These are phyloP conservation scores for Microdochium bolleyi DNA, from an alignment of 2,329 filamentous ascomycete genomes.

Conservation along the genomic window DNA sequence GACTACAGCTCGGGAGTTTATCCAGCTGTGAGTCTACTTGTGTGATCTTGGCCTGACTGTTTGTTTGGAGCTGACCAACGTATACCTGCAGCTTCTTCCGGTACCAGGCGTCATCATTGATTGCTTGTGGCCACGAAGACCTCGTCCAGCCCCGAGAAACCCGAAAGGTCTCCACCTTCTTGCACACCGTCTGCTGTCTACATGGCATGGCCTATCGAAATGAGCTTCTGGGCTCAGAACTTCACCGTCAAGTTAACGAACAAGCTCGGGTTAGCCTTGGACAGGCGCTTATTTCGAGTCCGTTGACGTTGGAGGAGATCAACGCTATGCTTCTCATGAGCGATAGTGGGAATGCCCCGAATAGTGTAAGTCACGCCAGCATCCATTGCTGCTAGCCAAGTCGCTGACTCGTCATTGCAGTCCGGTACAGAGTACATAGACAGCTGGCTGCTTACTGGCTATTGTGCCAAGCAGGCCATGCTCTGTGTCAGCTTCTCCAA, in stretches of 20 bases:
- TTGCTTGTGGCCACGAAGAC: conserved; percentile 15
- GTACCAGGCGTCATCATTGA: conserved; percentile 18
- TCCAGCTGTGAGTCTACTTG: conserved; percentile 16
- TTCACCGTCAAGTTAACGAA: conserved; percentile 28
- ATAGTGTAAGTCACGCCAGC: conserved; percentile 10
- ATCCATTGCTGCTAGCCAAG: neutral
- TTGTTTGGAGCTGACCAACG: neutral
- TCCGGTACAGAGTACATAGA: conserved; percentile 29
- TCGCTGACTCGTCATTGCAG: conserved; percentile 6
- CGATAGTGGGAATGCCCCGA: conserved; percentile 20
- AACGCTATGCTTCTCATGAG: conserved; percentile 31
- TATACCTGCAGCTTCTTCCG: conserved; percentile 13
- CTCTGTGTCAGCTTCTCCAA: conserved; percentile 32
- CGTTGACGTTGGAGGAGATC: conserved; percentile 30
- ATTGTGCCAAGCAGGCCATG: conserved; percentile 33
- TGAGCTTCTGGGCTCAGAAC: conserved; percentile 17
- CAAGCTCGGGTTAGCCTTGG: conserved; percentile 28
- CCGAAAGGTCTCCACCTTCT: conserved; percentile 26
- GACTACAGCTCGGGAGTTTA: conserved; percentile 17
- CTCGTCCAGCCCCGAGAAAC: conserved; percentile 21
- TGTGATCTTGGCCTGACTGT: neutral
- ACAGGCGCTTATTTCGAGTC: conserved; percentile 28
- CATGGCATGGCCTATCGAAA: conserved; percentile 25
- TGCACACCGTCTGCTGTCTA: conserved; percentile 30
- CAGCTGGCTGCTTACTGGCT: conserved; percentile 32